phyloP scores from a whole-genome alignment of 768 basidiomycete genomes.

The Pleurotus ostreatus region DNA sequence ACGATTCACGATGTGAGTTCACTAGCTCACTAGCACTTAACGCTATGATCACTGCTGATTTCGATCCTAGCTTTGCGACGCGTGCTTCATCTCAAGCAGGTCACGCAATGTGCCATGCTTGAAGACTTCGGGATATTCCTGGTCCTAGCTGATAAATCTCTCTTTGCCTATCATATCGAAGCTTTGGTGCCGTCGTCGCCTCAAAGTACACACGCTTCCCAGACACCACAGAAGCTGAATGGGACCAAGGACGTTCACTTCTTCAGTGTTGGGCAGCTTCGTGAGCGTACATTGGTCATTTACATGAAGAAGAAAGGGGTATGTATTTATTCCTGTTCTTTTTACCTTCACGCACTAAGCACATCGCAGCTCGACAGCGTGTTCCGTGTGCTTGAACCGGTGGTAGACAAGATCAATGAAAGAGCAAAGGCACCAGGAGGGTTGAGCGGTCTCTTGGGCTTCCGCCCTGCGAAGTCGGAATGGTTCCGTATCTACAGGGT shows the following conservation, averaged over 20 bases:
- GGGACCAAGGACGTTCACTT: conserved; percentile 92
- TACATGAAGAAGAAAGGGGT: conserved; percentile 95
- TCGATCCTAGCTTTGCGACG: conserved; percentile 72
- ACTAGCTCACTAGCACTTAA: background rate
- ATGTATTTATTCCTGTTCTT: conserved; percentile 12
- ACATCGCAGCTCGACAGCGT: conserved; percentile 71
- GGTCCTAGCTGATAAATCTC: conserved; percentile 89
- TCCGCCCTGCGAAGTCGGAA: conserved; percentile 79
- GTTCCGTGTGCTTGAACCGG: conserved; percentile 96
- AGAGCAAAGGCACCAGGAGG: conserved; percentile 66
- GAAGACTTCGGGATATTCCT: conserved; percentile 97
- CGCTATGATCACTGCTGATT: too few relatives aligned
- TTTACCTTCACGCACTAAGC: background rate
- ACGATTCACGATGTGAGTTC: conserved; percentile 76
- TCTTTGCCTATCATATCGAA: conserved; percentile 95
- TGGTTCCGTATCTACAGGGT: conserved; percentile 91
- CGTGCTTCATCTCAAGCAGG: conserved; percentile 89
- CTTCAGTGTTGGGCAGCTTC: conserved; percentile 88
- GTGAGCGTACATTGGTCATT: conserved; percentile 84
- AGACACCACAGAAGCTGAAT: conserved; percentile 87
- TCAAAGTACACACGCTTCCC: conserved; percentile 59
- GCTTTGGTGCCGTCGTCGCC: conserved; percentile 89
- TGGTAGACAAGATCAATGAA: conserved; percentile 85
- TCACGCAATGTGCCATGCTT: conserved; percentile 93
- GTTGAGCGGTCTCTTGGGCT: conserved; percentile 68